Evolutionary conservation across 495 filamentous ascomycete species (phyloP).

Genomic region (Margaritispora aquatica): DNA sequence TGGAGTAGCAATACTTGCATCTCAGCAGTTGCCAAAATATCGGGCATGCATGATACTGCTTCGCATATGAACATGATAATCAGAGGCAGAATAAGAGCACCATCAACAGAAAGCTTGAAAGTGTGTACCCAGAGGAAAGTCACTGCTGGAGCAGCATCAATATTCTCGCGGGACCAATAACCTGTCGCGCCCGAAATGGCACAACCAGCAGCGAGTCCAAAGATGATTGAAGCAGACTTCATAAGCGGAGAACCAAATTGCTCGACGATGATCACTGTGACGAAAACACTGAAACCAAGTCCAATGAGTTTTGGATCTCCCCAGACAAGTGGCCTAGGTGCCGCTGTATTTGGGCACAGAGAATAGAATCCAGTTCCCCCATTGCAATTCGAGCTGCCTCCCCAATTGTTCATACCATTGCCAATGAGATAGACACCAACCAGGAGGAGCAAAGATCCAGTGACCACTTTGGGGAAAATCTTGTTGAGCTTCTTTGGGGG

Average conservation of each 20-base stretch:
- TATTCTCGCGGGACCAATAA: conserved; percentile 26
- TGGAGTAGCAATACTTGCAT: too few species aligned
- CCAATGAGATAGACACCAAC: conserved; percentile 31
- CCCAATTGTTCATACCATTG: conserved; percentile 34
- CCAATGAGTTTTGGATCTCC: conserved; percentile 28
- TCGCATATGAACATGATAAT: conserved; percentile 44
- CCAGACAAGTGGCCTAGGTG: conserved; percentile 21
- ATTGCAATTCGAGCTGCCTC: conserved; percentile 31
- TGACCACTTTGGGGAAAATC: conserved; percentile 34
- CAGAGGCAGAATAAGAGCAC: conserved; percentile 31
- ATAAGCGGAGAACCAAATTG: conserved; percentile 32
- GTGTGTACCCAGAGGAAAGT: conserved; percentile 34
- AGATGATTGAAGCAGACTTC: conserved; percentile 33
- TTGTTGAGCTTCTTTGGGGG: conserved; percentile 31
- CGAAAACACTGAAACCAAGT: conserved; percentile 33
- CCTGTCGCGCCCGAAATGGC: conserved; percentile 30
- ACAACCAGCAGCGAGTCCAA: conserved; percentile 31
- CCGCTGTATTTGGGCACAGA: conserved; percentile 27
- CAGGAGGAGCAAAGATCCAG: conserved; percentile 31
- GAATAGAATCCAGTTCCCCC: conserved; percentile 26
- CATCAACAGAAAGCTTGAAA: conserved; percentile 33
- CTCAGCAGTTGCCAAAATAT: conserved; percentile 34
- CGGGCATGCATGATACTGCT: conserved; percentile 31
- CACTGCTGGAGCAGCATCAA: conserved; percentile 29
- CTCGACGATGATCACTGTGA: conserved; percentile 31